Conservation (phyloP, 176 grass and related monocot genomes). For the Dactylis glomerata region DNA sequence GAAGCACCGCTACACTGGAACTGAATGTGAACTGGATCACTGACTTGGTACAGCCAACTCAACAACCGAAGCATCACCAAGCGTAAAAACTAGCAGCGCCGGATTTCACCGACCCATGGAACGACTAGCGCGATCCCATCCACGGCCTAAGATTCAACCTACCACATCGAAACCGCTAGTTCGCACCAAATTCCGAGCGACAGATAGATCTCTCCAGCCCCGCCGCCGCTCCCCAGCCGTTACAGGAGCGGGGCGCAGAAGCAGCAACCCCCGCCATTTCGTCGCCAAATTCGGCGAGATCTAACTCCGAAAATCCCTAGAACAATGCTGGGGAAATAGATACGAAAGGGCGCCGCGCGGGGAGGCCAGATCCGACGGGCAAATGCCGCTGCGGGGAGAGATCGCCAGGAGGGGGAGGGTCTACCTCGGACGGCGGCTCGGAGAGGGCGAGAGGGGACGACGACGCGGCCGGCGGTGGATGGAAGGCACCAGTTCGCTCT, state of each 20-base stretch:
- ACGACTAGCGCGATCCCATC: background rate
- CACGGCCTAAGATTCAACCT: background rate
- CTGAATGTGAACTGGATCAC: background rate
- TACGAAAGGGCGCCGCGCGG: background rate
- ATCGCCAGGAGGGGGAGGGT: background rate
- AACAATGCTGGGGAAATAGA: background rate
- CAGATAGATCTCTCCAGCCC: conserved; percentile 11
- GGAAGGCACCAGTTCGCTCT: background rate
- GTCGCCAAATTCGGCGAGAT: conserved; percentile 3
- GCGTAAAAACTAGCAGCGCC: background rate
- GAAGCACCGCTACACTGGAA: background rate
- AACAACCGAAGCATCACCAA: background rate
- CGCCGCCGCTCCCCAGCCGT: background rate
- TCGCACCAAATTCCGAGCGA: background rate
- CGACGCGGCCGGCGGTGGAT: background rate
- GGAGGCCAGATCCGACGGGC: conserved; percentile 12
- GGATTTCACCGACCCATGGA: background rate
- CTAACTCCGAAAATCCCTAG: background rate
- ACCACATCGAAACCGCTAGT: background rate
- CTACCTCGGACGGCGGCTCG: conserved; percentile 4
- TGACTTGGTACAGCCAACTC: background rate
- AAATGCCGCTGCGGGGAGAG: conserved; percentile 13
- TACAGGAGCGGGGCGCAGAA: background rate
- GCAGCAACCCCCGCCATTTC: background rate
- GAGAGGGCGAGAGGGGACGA: background rate